These are phyloP conservation scores for Talinum fruticosum DNA, from an alignment of 148 eudicot genomes.

Conservation along the genomic window DNA sequence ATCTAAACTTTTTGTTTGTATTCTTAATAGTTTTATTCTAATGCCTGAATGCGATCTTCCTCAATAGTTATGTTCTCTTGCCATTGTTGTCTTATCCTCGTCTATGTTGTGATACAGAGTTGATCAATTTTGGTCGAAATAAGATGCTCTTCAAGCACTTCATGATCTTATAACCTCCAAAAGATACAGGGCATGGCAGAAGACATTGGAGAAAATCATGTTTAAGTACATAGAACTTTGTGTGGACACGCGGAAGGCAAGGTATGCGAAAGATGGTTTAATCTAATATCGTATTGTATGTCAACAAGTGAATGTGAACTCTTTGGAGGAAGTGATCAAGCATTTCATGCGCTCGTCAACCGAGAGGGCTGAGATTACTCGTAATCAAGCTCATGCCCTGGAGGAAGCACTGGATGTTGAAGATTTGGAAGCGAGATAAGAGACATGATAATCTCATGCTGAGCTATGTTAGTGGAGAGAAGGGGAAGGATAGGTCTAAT, in stretches of 20 bases:
- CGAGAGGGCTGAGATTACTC: conserved; percentile 77
- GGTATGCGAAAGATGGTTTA: too few species aligned
- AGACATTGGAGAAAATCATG: conserved; percentile 76
- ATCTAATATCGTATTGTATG: too few species aligned
- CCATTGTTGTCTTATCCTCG: background rate
- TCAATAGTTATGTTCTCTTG: background rate
- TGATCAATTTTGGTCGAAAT: conserved; percentile 83
- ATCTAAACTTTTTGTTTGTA: too few species aligned
- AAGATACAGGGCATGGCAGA: conserved; percentile 83
- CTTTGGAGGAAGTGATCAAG: too few species aligned
- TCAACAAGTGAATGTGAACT: too few species aligned
- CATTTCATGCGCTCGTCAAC: conserved; percentile 89
- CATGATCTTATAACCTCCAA: conserved; percentile 82
- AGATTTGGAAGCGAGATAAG: conserved; percentile 81
- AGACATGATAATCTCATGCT: too few species aligned
- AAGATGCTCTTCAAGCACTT: conserved; percentile 77
- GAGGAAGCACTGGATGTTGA: conserved; percentile 94
- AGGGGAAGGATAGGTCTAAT: too few species aligned
- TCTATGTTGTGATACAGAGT: conserved; percentile 45
- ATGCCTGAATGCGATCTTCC: too few species aligned
- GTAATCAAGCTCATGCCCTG: conserved; percentile 78
- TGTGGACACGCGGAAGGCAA: too few species aligned
- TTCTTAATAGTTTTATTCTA: too few species aligned
- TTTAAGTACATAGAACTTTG: too few species aligned
- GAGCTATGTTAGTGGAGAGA: too few species aligned